Conservation (phyloP, 1,139 yeast species). For the Blastobotrys ciferrii region DNA sequence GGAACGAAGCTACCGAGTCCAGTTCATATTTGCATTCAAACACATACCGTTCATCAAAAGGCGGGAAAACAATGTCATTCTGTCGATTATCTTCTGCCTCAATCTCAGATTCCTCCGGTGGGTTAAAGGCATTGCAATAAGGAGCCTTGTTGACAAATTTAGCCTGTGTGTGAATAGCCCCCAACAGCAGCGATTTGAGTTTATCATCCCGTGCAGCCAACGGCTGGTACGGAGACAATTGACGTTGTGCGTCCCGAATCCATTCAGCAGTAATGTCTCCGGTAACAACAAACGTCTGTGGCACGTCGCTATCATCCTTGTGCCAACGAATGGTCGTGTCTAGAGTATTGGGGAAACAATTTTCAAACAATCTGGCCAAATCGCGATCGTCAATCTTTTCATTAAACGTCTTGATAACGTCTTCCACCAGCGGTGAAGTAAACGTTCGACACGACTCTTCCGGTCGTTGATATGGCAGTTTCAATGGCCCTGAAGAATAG, state of each 20-base stretch:
- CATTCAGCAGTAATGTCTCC: constrained; percentile 90
- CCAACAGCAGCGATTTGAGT: constrained; percentile 56
- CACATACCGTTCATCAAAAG: constrained; percentile 66
- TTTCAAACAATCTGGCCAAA: constrained; percentile 72
- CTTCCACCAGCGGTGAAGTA: constrained; percentile 59
- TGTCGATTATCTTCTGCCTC: constrained; percentile 13
- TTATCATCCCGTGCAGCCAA: constrained; percentile 49
- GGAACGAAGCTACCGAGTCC: constrained; percentile 80
- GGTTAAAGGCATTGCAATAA: constrained; percentile 89
- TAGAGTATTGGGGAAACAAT: constrained; percentile 81
- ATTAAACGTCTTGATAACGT: constrained; percentile 54
- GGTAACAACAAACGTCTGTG: constrained; percentile 71
- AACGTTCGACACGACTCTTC: constrained; percentile 70
- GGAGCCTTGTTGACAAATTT: constrained; percentile 60
- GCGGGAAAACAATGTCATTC: constrained; percentile 62
- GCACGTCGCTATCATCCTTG: constrained; percentile 31
- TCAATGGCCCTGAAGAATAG: constrained; percentile 36
- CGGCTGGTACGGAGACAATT: constrained; percentile 71
- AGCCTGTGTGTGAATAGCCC: constrained; percentile 82
- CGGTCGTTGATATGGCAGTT: constrained; percentile 77
- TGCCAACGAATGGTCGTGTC: constrained; percentile 88
- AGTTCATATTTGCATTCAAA: constrained; percentile 90
- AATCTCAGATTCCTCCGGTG: constrained; percentile 51
- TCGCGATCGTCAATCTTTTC: constrained; percentile 56
- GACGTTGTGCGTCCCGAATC: constrained; percentile 83